These are phyloP conservation scores for Shiraia sp. DNA, from an alignment of 2,329 filamentous ascomycete genomes.

Conservation along the genomic window DNA sequence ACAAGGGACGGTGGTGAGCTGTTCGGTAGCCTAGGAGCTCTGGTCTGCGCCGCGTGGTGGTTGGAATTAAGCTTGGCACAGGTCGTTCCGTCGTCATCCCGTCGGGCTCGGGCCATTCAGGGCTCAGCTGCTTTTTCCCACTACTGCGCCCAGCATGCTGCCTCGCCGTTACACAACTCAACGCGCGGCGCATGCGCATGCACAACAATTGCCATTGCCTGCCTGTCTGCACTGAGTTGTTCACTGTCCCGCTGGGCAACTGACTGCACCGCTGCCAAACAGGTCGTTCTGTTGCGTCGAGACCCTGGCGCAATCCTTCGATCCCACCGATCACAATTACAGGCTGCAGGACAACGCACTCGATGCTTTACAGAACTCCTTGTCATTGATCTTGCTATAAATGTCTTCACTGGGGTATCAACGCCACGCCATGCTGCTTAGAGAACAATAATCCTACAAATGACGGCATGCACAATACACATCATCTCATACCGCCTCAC, in stretches of 20 bases:
- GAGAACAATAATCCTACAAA: constrained; percentile 16
- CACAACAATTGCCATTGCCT: constrained; percentile 24
- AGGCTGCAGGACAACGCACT: constrained; percentile 40
- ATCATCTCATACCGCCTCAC: constrained; percentile 58
- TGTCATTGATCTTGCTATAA: constrained; percentile 38
- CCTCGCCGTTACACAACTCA: constrained; percentile 22
- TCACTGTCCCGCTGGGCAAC: constrained; percentile 20
- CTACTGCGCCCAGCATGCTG: constrained; percentile 16
- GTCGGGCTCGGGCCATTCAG: constrained; percentile 29
- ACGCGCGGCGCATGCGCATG: constrained; percentile 38
- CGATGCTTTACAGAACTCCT: constrained; percentile 33
- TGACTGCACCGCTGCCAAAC: constrained; percentile 20
- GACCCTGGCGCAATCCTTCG: constrained; percentile 16
- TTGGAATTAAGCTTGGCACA: constrained; percentile 23
- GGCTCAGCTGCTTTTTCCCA: constrained; percentile 3
- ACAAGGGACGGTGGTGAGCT: constrained; percentile 12
- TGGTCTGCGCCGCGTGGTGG: constrained; percentile 19
- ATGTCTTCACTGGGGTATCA: constrained; percentile 27
- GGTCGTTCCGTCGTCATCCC: constrained; percentile 12
- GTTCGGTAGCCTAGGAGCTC: constrained; percentile 18
- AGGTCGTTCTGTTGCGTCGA: constrained; percentile 9
- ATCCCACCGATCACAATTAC: constrained; percentile 31
- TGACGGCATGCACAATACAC: constrained; percentile 8
- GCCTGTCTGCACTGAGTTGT: constrained; percentile 29
- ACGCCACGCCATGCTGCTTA: constrained; percentile 42